Percentiles rank a stretch among this genome's conserved stretches.
Conservation (phyloP, 1,284 basidiomycete species). For the Apiotrichum montevideense region DNA sequence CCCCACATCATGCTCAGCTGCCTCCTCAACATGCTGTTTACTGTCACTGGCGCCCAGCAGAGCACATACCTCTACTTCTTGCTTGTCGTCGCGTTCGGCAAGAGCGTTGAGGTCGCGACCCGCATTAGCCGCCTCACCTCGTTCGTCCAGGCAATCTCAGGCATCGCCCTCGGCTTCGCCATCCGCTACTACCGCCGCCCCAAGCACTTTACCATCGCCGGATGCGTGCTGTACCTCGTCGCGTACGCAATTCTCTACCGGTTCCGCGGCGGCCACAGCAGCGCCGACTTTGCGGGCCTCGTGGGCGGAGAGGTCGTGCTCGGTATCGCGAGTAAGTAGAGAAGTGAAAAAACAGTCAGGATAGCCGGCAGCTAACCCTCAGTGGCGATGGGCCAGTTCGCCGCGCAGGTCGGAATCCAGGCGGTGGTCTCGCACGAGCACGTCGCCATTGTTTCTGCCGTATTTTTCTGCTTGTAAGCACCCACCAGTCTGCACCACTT, state of each 20-base stretch:
- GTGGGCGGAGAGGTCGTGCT: slow-evolving; percentile 45
- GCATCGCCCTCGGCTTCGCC: slow-evolving; percentile 40
- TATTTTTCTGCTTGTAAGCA: slow-evolving; percentile 31
- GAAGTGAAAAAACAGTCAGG: no score
- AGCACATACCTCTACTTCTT: slow-evolving; percentile 39
- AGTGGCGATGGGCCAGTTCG: slow-evolving; percentile 37
- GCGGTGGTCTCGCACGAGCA: slow-evolving; percentile 40
- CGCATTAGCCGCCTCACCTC: slow-evolving; percentile 42
- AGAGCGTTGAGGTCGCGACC: slow-evolving; percentile 24
- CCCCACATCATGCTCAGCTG: slow-evolving; percentile 42
- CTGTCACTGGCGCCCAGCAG: slow-evolving; percentile 39
- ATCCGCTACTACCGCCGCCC: slow-evolving; percentile 41
- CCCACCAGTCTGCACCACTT: neutral
- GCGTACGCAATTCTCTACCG: slow-evolving; percentile 45
- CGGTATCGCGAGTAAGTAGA: slow-evolving; percentile 22
- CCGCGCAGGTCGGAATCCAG: slow-evolving; percentile 43
- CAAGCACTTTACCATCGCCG: slow-evolving; percentile 45
- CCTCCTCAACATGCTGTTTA: slow-evolving; percentile 32
- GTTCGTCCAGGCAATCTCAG: slow-evolving; percentile 43
- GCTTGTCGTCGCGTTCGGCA: slow-evolving; percentile 41
- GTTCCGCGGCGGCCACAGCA: slow-evolving; percentile 37
- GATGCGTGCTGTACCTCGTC: slow-evolving; percentile 27
- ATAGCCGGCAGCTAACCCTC: slow-evolving; percentile 7
- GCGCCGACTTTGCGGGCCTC: slow-evolving; percentile 25
- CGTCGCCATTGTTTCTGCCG: slow-evolving; percentile 39